Evolutionary conservation across 768 basidiomycete species (phyloP), one percentile per base, ranked within the genome.

Genomic region (Suillus plorans): DNA sequence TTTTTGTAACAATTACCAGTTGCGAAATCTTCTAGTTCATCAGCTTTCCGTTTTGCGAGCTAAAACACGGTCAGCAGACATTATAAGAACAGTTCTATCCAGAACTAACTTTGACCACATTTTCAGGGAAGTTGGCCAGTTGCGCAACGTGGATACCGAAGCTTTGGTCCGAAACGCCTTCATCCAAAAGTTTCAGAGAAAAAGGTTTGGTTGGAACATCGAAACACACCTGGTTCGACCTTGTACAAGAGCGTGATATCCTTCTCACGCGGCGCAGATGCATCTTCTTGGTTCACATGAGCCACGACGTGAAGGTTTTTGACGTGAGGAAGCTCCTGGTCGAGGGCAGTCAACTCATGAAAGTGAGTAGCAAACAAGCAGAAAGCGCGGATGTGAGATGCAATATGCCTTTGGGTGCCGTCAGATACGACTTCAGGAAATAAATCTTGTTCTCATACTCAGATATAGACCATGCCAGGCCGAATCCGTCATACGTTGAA

Each of bases 131-230:
- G 76, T 98, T 96, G 4, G 97, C 97, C n/a, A 99, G 81, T 73
- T 95, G 85, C 0, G 97, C 97, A 18, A 99, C 97, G 70, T 99
- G 95, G 36, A 99, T 99, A 77, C 97, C 97, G 72, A 98, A 99
- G 73, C 94, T 97, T 77, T 98, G 97, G 73, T 99, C 97, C 53
- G 93, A 95, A 25, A 97, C 85, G 16, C 94, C 94, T 94, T 64
- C 5, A 5, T 14, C n/a, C 45, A 14, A 39, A 53, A 28, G 13
- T 18, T 50, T 69, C 34, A 70, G 52, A 39, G 34, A 18, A 12
- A 34, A 10, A 12, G 14, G 22, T 16, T 3, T 58, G 56, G 60
- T 37, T 20, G 20, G 5, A 37, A 50, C 53, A 55, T 34, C 34
- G 49, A 8, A 2, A 74, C 84, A 39, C 70, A 94, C 96, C 97